A percentile compares a stretch with the other conserved stretches of the same genome.
Evolutionary conservation across 352 stramenopile species (phyloP).

Genomic region (Elongisporangium senticosum): DNA sequence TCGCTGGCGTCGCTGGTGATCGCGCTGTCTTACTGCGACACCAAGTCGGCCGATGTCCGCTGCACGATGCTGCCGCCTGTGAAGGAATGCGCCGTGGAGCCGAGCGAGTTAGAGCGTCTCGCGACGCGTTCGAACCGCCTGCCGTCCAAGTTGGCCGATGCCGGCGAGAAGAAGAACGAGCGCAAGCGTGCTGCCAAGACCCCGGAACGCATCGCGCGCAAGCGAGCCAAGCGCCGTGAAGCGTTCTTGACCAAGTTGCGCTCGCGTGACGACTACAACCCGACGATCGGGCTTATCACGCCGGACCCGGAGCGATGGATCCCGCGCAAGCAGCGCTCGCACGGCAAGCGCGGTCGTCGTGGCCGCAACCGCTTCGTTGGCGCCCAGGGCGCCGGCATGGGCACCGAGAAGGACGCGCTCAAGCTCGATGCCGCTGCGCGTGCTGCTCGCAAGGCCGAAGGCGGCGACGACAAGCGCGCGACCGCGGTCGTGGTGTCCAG

Average conservation of each 20-base stretch:
- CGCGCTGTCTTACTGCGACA: constrained; percentile 73
- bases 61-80: constrained; percentile 59
- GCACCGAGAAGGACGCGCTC: constrained; percentile 73
- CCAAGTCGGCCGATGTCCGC: constrained; percentile 51
- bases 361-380: constrained; percentile 81
- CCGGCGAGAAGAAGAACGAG: constrained; percentile 77
- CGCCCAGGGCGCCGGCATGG: constrained; percentile 71
- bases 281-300: constrained; percentile 66
- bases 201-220: constrained; percentile 61
- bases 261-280: constrained; percentile 66
- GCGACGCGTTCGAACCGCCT: constrained; percentile 55
- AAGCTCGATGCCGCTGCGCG: constrained; percentile 79
- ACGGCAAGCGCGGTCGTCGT: constrained; percentile 66
- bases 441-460: constrained; percentile 59
- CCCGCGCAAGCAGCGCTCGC: constrained; percentile 79
- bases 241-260: constrained; percentile 53
- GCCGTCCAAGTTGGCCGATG: constrained; percentile 49
- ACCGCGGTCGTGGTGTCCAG: constrained; percentile 48
- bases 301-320: constrained; percentile 83
- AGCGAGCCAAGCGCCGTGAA: constrained; percentile 68
- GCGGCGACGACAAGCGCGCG: constrained; percentile 43
- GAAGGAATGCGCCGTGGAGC: constrained; percentile 45
- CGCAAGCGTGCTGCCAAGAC: constrained; percentile 70
- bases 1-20: constrained; percentile 73
- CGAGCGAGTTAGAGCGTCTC: constrained; percentile 59